phyloP scores from a whole-genome alignment of 257 asterid species.

The Euphrasia confusa region DNA sequence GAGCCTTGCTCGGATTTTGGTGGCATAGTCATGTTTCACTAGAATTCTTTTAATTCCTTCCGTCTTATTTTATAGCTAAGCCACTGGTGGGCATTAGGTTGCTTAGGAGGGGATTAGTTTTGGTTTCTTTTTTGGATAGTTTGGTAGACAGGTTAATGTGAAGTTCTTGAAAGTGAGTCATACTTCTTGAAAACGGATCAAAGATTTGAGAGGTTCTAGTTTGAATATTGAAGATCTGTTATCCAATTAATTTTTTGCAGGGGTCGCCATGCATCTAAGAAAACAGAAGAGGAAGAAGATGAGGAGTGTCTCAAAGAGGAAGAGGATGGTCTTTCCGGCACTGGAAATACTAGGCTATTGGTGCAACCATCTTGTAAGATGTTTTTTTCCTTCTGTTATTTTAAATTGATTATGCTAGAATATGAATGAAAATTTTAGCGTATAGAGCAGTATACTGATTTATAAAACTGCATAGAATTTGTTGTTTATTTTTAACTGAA shows the following conservation, averaged over 20 bases:
- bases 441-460: slow-evolving; percentile 8
- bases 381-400: slow-evolving; percentile 15
- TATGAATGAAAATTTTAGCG: neutral
- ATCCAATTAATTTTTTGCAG: slow-evolving; percentile 38
- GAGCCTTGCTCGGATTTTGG: neutral
- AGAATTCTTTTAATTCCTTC: neutral
- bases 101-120: neutral
- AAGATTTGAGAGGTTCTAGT: too few relatives aligned
- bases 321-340: slow-evolving; percentile 68
- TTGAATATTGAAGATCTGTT: slow-evolving; percentile 1
- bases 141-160: slow-evolving; percentile 4
- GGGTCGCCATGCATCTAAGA: slow-evolving; percentile 98
- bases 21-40: neutral
- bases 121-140: neutral
- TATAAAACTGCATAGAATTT: neutral
- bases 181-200: neutral
- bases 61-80: neutral
- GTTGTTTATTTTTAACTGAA: neutral
- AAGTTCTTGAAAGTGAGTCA: slow-evolving; percentile 2
- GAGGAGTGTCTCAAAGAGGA: slow-evolving; percentile 94
- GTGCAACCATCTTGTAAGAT: slow-evolving; percentile 93
- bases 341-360: slow-evolving; percentile 81
- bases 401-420: slow-evolving; percentile 6
- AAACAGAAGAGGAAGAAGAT: slow-evolving; percentile 99
- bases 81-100: slow-evolving; percentile 12